Base-by-base conservation (phyloP, 2,329 filamentous ascomycete genomes). In the Claviceps lovelessii region DNA sequence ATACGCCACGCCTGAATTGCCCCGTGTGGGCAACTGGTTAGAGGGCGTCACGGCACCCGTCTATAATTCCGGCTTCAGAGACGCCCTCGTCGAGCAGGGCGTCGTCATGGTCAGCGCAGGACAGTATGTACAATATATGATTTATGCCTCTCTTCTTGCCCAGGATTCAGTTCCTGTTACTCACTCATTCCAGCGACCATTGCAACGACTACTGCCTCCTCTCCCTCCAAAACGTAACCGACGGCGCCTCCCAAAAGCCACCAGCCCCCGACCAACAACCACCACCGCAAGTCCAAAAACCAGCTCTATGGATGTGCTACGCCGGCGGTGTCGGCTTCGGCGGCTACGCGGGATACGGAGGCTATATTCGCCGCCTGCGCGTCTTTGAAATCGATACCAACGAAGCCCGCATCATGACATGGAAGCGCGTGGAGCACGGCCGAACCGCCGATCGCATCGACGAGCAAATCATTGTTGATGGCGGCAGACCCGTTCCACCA, bases 221-320 rank as follows among this genome's bases (percentile, higher is more conserved):
- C 9, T 83, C 78, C 1, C 68, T 65, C 19, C 53, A 67, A 42
- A 65, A 65, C 28, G 65, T 73, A 49, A 58, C 57, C 4, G 56
- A 60, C 45, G 37, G 58, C 28, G 55, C 55, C 3, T 15, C 56
- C 31, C 49, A 19, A 8, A 17, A 41, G n/a, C 28, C 35, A 23
- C 23, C 47, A 9, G 6, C 45, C 6, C 51, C 53, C 19, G 56
- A 56, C 39, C 42, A 54, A n/a, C 56, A 55, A 23, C 52, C 56
- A 1, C 54, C 51, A 3, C 56, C 54, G 19, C 54, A 57, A 3
- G 56, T 58, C 2, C 57, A 58, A n/a, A 76, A 77, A 51, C 84
- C 86, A 0, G 79, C 85, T 35, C 73, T 97, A 2, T 98, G 93
- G 93, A 95, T 98, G 90, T 98, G 93, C 74, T 97, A 97, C 69